Evolutionary conservation across 2,329 filamentous ascomycete genomes (phyloP), one percentile per base, ranked within the genome.

Genomic region (Hymenoscyphus salicellus): DNA sequence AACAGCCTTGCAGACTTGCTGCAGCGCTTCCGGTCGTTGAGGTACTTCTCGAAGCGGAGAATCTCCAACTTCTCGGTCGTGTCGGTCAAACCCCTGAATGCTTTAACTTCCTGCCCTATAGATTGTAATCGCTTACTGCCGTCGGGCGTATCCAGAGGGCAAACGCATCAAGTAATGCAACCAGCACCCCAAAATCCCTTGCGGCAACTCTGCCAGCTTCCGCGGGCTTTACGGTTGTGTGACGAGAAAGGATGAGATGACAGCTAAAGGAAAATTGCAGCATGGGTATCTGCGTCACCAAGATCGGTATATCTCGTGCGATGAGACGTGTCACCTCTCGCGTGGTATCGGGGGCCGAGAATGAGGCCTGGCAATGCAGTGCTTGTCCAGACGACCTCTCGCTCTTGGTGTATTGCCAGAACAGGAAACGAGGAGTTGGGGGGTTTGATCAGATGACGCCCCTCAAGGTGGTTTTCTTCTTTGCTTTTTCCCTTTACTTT

Each of bases 241-340:
- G 20, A 57, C 62, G 33, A 49, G 55, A 16, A 30, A 58, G 55
- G 46, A 33, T 64, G 38, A 61, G 26, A 58, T 52, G 61, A 57
- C 58, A 61, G 62, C 58, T 28, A 26, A 23, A 52, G 46, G 46
- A 26, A 10, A 23, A 52, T 52, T 26, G 55, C 55, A 32, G 32
- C 49, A 61, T 49, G 63, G 58, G 30, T 41, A 49, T 28, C 43
- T 60, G 63, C 52, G 46, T 63, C 58, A 65, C 60, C 14, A 58
- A 65, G 66, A 64, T 65, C 61, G 65, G n/a, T 36, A 41, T 49
- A 66, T 67, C 64, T 68, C 61, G 68, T 69, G 61, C 62, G 56
- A 68, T 64, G 58, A 62, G 68, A 70, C 65, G 57, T 64, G 64
- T 71, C 68, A 68, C 60, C 56, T 60, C 28, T 61, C 46, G 55